phyloP scores from a whole-genome alignment of 805 yeast species.

The Suhomyces faveliae region DNA sequence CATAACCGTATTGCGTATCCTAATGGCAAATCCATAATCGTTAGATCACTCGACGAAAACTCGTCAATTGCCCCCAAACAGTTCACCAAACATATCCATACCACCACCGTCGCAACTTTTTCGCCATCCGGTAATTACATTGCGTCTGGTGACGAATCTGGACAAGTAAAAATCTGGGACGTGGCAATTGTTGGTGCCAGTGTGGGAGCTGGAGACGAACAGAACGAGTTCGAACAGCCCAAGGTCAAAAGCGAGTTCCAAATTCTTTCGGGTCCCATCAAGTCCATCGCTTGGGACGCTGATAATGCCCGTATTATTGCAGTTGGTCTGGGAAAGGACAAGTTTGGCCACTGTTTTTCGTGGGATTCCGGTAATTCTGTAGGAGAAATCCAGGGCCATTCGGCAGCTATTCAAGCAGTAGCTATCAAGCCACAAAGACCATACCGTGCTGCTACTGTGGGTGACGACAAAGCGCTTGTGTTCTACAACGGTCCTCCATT shows the following conservation, averaged over 20 bases:
- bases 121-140: constrained; percentile 87
- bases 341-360: constrained; percentile 88
- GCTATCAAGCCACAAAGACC: constrained; percentile 85
- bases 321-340: constrained; percentile 91
- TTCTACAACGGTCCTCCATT: constrained; percentile 93
- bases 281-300: constrained; percentile 87
- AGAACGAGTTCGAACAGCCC: constrained; percentile 45
- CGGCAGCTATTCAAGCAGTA: constrained; percentile 79
- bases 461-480: constrained; percentile 84
- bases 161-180: constrained; percentile 89
- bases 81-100: constrained; percentile 66
- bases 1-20: constrained; percentile 77
- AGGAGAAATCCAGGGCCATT: constrained; percentile 94
- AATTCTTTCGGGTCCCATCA: constrained; percentile 76
- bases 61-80: constrained; percentile 51
- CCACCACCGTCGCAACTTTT: constrained; percentile 82
- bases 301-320: constrained; percentile 85
- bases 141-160: constrained; percentile 91
- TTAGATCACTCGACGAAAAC: constrained; percentile 58
- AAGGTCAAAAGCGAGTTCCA: constrained; percentile 76
- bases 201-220: constrained; percentile 21
- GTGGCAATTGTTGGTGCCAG: constrained; percentile 27
- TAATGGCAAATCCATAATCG: constrained; percentile 72
- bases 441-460: constrained; percentile 87
- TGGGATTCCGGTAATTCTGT: constrained; percentile 96